Base-by-base conservation (phyloP, 106 monocot genomes). In the Narthecium ossifragum region DNA sequence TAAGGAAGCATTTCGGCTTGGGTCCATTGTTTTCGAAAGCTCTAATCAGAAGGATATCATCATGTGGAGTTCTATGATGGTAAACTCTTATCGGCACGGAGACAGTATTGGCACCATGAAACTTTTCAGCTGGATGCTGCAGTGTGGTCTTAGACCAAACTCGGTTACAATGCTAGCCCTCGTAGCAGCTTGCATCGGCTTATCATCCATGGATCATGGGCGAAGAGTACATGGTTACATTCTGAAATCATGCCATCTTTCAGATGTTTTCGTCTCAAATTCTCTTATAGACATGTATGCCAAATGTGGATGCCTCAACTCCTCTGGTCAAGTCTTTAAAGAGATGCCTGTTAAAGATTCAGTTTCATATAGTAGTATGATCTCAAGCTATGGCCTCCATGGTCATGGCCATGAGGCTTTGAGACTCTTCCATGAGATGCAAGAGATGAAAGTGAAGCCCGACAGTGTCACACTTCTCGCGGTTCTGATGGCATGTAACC, bases 271-370 rank as follows among this genome's bases (percentile, higher is more conserved):
- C 7, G 25, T 69, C 0, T 37, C 23, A 26, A 75, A 68, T 68
- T 68, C 62, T 51, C 68, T 75, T 12, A 51, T 75, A 22, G 68
- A 69, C 17, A 62, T 75, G 68, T 75, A 75, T 53, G 75, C 75
- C 18, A 57, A 62, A 58, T 50, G 53, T 29, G 75, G 75, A 20
- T 63, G 43, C 27, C 57, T 69, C 3, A 31, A 51, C 1, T 57
- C 63, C 4, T 69, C 75, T 5, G n/a, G 57, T 45, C 55, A 38
- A 18, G 24, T 38, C 41, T 69, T 75, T 24, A 7, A 0, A 1
- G 68, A 75, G 30, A 69, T 69, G 55, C 63, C 57, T 10, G 11
- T 27, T 1, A 63, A 25, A 18, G 75, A 75, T 52, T 40, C 24
- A 6, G 57, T 75, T 15, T 75, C 75, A 8, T 75, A 69, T 51